Percentiles rank a stretch among this genome's conserved stretches.
These are phyloP conservation scores for Starmera dryadoides DNA, from an alignment of 805 yeast species.

Conservation along the genomic window DNA sequence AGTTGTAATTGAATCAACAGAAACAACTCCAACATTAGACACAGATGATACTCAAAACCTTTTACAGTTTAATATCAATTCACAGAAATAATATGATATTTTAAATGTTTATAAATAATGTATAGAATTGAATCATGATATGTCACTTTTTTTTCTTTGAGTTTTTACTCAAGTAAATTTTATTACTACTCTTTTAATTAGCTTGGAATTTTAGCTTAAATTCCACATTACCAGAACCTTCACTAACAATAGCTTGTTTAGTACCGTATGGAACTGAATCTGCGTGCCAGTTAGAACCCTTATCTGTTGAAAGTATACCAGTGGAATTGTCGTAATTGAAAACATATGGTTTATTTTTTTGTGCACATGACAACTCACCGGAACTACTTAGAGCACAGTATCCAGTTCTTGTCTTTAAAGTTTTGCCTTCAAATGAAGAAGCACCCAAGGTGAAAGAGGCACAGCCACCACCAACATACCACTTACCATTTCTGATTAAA, in stretches of 20 bases:
- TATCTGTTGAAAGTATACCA: not conserved
- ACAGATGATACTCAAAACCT: not conserved
- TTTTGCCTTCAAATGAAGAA: slow-evolving; percentile 67
- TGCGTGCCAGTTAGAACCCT: not conserved
- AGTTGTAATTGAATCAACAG: not conserved
- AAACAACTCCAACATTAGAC: not conserved
- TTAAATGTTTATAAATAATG: no score
- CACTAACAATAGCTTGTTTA: not conserved
- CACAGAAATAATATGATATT: no score
- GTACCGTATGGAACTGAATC: not conserved
- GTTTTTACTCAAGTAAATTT: not conserved
- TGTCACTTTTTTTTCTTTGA: no score
- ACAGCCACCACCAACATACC: slow-evolving; percentile 79
- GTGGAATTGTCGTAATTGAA: slow-evolving; percentile 1
- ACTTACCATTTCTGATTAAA: slow-evolving; percentile 77
- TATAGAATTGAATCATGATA: no score
- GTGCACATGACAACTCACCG: not conserved
- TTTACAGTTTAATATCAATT: not conserved
- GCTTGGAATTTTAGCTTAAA: slow-evolving; percentile 21
- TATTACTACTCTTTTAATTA: slow-evolving; percentile 39
- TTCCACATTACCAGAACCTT: not conserved
- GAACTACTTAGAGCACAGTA: slow-evolving; percentile 44
- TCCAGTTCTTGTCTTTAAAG: slow-evolving; percentile 61
- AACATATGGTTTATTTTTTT: not conserved
- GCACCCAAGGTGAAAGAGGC: slow-evolving; percentile 56